Base-by-base conservation (phyloP, 75 land plant species). In the Picea sitchensis region DNA sequence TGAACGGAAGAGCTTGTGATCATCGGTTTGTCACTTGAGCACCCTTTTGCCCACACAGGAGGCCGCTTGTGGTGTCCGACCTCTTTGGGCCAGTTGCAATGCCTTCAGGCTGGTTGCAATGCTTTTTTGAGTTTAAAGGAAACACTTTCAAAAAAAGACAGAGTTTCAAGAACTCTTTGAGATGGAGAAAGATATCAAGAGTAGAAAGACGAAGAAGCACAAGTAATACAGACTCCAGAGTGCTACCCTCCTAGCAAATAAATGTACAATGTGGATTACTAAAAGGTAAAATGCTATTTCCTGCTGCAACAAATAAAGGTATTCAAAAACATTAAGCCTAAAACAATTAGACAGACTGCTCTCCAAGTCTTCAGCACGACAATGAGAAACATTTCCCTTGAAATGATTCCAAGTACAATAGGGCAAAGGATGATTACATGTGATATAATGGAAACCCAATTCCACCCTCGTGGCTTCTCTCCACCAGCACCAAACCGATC, bases 381-480 rank as follows among this genome's bases (percentile, higher is more conserved):
- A 4, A 36, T 34, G 69, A 65, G 38, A 63, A 68, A 38, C 41
- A 71, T 18, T 44, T 51, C 12, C 56, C 11, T 51, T 51, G 56
- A 11, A 51, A 51, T 9, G 23, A 38, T 59, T 18, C 15, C 31
- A 76, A 8, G 63, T 23, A 32, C 17, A 47, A 80, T 30, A 60
- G 59, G 34, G 73, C 9, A 65, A 44, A 30, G 58, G 84, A 38
- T 26, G 76, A 61, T 73, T 79, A 85, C 87, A 59, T 85, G 87
- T 30, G 87, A 85, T 57, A 82, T 84, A 4, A 85, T 85, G 51
- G 84, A 84, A 59, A 85, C 87, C 87, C 87, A 85, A 59, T 85
- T 78, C 87, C 87, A 85, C 44, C 87, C 87, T 4, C 87, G 80
- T 38, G 87, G 87, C 32, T 85, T 85, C 76, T 85, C 87, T 41